phyloP scores from a whole-genome alignment of 352 stramenopile species.

The Poterioochromonas sp. region DNA sequence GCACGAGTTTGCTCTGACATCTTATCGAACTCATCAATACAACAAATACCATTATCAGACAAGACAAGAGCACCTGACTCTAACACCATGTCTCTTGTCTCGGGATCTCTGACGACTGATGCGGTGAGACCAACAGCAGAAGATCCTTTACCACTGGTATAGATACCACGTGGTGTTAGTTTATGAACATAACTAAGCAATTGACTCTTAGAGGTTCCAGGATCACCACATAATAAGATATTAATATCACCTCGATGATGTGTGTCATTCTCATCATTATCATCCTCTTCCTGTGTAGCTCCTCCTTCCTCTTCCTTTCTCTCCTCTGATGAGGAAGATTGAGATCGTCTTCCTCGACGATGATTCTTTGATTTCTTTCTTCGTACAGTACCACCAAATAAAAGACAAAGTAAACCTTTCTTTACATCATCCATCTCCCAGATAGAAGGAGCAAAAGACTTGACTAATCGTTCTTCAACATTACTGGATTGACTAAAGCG shows the following conservation, averaged over 20 bases:
- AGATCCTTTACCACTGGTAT: conserved; percentile 95
- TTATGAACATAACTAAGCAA: conserved; percentile 92
- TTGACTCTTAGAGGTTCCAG: conserved; percentile 94
- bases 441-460: conserved; percentile 71
- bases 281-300: conserved; percentile 51
- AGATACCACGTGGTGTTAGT: conserved; percentile 89
- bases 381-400: conserved; percentile 86
- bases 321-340: conserved; percentile 18
- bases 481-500: conserved; percentile 50
- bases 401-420: conserved; percentile 93
- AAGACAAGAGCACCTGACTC: conserved; percentile 90
- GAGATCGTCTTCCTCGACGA: neutral
- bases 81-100: conserved; percentile 92
- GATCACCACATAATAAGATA: conserved; percentile 93
- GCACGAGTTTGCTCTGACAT: conserved; percentile 93
- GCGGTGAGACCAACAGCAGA: conserved; percentile 96
- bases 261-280: conserved; percentile 24
- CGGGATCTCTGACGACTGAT: conserved; percentile 79
- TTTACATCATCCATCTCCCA: conserved; percentile 98
- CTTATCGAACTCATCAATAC: conserved; percentile 99
- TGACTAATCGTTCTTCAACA: conserved; percentile 63
- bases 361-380: conserved; percentile 39
- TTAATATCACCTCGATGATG: conserved; percentile 88
- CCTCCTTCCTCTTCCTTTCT: neutral
- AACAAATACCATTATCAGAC: conserved; percentile 93